Evolutionary conservation across 2,329 filamentous ascomycete genomes (phyloP), one percentile per base, ranked within the genome.

Genomic region (Fusarium sp.): DNA sequence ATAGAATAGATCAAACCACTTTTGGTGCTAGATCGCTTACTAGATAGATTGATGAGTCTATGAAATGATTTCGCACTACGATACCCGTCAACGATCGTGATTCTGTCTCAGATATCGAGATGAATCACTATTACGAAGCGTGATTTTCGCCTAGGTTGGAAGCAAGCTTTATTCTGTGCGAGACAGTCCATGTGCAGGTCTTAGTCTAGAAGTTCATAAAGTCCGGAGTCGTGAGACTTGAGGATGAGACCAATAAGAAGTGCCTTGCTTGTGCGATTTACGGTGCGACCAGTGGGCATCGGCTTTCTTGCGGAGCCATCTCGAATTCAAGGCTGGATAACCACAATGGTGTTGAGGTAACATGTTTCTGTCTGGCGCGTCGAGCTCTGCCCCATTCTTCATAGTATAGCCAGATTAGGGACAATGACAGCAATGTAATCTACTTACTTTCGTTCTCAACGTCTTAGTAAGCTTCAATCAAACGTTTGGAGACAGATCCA

Each of bases 201-300:
- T 62, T 20, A 29, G 49, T 52, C 42, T 54, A 56, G 42, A 63
- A 60, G 54, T 40, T 61, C 40, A 51, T 56, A 66, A 60, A 60
- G 45, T 56, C 67, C 67, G 63, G 67, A 57, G 37, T 59, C 58
- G 61, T 55, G 42, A 66, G 40, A 66, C 49, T 53, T 47, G 42
- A 40, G 56, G 27, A 24, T 46, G 34, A 20, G 42, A 56, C 24
- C 16, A 42, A 52, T 24, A 52, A 34, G 20, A 46, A 48, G 44
- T 67, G 40, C 44, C 29, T 53, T 64, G 48, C 13, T 51, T 65
- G 58, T 65, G 51, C 20, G 25, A 52, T 54, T 24, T 16, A 57
- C n/a, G 30, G 46, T 40, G 45, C 27, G 47, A 52, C 67, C 13
- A 11, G 41, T 13, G 18, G 22, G 51, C 32, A 52, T 55, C 57